Base-by-base conservation (phyloP, 345 rosid species). In the Eutrema yunnanense region DNA sequence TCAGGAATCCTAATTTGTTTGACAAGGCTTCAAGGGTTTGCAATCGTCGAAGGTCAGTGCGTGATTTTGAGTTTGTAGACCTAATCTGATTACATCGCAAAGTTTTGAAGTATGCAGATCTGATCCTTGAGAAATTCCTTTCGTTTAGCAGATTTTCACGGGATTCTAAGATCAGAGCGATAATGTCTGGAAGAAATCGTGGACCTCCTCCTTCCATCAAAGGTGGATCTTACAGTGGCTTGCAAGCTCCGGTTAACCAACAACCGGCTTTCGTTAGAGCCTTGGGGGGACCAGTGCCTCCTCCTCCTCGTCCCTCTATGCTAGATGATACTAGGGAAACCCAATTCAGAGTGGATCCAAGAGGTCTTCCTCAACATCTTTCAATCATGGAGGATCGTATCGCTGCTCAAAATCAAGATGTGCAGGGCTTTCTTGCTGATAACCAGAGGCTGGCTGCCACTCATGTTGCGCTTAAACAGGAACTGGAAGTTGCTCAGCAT, bases 401-500 rank as follows among this genome's bases (percentile, higher is more conserved):
- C 22, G 89, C 87, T 5, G 87, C 84, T 50, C 99, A 95, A 30
- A 85, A 87, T 67, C 96, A 95, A 67, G 98, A 88, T n/a, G 86
- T 92, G 68, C 99, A 92, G 75, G 96, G 82, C 11, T 83, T 95
- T 5, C 75, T 95, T 48, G 98, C 86, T 22, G 98, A 95, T 79
- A 92, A 92, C 65, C 97, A 92, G 81, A 72, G 90, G 62, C 77
- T 88, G 1, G 97, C 96, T 48, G 98, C 98, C 0, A 95, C 96
- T 6, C 99, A 90, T 53, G 98, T 95, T 37, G 97, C 99, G 2
- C 77, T 95, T 5, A 95, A 95, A 82, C 99, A 95, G 78, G 99
- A 92, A 34, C 41, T 95, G 67, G 99, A 95, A 74, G 94, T 81
- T 44, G 83, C 94, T 1, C 96, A 92, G 80, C 85, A 87, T 60